Percentiles rank a stretch among this genome's conserved stretches.
Conservation (phyloP, 1,139 yeast genomes). For the Geotrichum citri-aurantii region DNA sequence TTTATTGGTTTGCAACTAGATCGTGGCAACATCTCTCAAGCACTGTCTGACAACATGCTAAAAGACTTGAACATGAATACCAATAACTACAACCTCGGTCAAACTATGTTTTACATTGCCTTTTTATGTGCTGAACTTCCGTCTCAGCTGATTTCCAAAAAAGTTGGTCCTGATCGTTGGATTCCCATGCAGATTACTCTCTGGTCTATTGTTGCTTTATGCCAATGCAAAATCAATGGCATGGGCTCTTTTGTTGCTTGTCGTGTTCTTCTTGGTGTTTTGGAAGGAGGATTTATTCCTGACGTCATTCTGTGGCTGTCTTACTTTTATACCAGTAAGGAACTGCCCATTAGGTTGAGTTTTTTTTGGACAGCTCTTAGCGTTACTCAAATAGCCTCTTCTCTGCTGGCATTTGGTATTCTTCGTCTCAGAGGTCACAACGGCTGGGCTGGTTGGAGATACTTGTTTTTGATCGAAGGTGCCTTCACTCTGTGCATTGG, state of each 20-base stretch:
- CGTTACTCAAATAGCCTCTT: constrained; percentile 29
- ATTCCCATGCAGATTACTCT: constrained; percentile 47
- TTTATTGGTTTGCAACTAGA: constrained; percentile 50
- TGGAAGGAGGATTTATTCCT: constrained; percentile 54
- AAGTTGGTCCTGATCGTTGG: constrained; percentile 51
- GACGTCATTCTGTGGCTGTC: constrained; percentile 49
- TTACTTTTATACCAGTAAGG: constrained; percentile 47
- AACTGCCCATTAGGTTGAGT: constrained; percentile 46
- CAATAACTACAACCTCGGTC: constrained; percentile 47
- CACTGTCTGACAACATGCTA: constrained; percentile 46
- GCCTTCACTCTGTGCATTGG: constrained; percentile 47
- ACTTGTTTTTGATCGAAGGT: constrained; percentile 56
- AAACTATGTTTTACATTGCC: constrained; percentile 41
- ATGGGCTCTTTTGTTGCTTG: constrained; percentile 40
- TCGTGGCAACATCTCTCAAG: constrained; percentile 47
- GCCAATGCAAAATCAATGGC: constrained; percentile 41
- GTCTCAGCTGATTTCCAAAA: constrained; percentile 48
- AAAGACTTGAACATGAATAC: constrained; percentile 43
- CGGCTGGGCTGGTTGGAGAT: constrained; percentile 48
- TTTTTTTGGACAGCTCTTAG: constrained; percentile 41
- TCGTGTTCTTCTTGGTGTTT: constrained; percentile 43
- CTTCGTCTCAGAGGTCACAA: constrained; percentile 40
- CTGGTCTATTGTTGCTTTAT: constrained; percentile 48
- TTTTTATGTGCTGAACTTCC: constrained; percentile 50
- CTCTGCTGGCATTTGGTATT: constrained; percentile 44